Conservation (phyloP, 768 basidiomycete genomes). For the Termitomyces titanicus region DNA sequence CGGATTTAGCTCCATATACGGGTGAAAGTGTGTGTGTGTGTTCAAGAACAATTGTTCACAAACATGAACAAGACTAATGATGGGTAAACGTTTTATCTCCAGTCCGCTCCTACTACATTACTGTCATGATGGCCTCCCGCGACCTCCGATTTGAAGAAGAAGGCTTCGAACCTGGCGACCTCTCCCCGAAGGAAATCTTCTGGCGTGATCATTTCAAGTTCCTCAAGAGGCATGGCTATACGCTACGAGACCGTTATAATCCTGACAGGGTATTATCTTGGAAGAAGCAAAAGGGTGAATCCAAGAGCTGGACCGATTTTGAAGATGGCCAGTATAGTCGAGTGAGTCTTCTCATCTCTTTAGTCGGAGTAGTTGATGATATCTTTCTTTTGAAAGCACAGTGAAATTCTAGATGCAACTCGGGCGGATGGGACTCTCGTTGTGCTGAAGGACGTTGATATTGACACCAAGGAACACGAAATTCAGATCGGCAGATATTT, state of each 20-base stretch:
- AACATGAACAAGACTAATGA: neutral
- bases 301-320: neutral
- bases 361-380: neutral
- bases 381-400: neutral
- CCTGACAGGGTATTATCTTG: neutral
- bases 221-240: neutral
- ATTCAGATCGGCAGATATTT: slow-evolving; percentile 22
- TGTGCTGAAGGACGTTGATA: slow-evolving; percentile 20
- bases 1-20: too few relatives aligned
- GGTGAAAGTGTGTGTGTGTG: too few relatives aligned
- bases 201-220: neutral
- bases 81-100: neutral
- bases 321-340: neutral
- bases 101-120: neutral
- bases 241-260: neutral
- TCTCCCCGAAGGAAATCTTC: neutral
- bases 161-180: neutral
- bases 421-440: slow-evolving; percentile 26
- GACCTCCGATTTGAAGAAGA: neutral
- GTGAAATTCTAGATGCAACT: slow-evolving; percentile 21
- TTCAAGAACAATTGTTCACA: neutral
- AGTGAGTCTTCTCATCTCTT: neutral
- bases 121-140: neutral
- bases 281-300: neutral
- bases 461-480: slow-evolving; percentile 19